Evolutionary conservation across 148 eudicot genomes (phyloP).

Genomic region (Spergularia marina): DNA sequence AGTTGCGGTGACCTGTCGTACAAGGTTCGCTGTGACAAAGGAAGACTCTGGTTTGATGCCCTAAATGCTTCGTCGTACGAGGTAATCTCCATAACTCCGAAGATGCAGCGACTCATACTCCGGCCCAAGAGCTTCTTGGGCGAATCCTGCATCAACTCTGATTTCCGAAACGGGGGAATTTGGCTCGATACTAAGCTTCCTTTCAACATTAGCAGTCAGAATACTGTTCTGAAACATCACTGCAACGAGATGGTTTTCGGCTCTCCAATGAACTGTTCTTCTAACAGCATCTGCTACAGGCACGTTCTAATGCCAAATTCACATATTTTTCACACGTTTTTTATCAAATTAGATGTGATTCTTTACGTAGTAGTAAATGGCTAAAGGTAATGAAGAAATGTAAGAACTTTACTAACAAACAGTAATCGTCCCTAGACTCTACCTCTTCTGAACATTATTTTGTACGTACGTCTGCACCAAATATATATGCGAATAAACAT

Average conservation of each 20-base stretch:
- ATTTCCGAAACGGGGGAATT: constrained; percentile 23
- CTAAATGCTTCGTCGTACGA: constrained; percentile 30
- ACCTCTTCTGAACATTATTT: too few relatives aligned
- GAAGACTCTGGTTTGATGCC: constrained; percentile 38
- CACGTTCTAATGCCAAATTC: constrained; percentile 11
- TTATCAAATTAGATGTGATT: too few relatives aligned
- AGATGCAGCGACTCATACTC: constrained; percentile 17
- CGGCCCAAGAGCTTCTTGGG: constrained; percentile 14
- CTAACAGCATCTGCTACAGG: constrained; percentile 37
- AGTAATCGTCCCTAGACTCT: too few relatives aligned
- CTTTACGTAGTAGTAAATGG: too few relatives aligned
- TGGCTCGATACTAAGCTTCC: constrained; percentile 38
- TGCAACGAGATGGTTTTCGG: constrained; percentile 36
- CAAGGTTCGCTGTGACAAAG: constrained; percentile 41
- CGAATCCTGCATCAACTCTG: constrained; percentile 14
- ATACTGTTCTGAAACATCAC: constrained; percentile 42
- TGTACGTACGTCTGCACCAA: too few relatives aligned
- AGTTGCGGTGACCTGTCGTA: constrained; percentile 44
- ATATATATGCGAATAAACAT: too few relatives aligned
- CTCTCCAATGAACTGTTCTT: constrained; percentile 53
- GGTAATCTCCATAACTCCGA: constrained; percentile 29
- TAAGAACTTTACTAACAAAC: too few relatives aligned
- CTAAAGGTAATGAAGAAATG: too few relatives aligned
- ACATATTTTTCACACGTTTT: too few relatives aligned
- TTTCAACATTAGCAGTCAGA: constrained; percentile 45